Conservation (phyloP, 805 yeast genomes). For the Naumovozyma dairenensis region DNA sequence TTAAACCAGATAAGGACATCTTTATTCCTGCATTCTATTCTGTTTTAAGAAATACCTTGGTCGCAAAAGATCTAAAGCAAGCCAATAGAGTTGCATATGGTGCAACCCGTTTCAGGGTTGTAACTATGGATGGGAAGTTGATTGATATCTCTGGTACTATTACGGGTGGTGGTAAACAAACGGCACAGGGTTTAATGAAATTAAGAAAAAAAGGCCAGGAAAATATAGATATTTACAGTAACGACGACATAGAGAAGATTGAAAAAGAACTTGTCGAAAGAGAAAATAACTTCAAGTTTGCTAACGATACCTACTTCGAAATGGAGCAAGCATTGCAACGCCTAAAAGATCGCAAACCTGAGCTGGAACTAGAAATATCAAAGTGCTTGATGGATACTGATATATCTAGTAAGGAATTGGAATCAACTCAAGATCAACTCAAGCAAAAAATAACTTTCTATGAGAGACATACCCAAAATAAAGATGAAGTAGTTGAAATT, state of each 20-base stretch:
- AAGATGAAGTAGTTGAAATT: slow-evolving; percentile 23
- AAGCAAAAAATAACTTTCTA: slow-evolving; percentile 27
- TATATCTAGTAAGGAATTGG: slow-evolving; percentile 44
- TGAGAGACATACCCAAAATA: slow-evolving; percentile 18
- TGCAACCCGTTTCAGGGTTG: slow-evolving; percentile 71
- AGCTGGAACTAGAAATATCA: slow-evolving; percentile 51
- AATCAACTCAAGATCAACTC: slow-evolving; percentile 36
- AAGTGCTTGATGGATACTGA: slow-evolving; percentile 55
- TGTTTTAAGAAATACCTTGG: slow-evolving; percentile 78
- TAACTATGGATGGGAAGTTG: slow-evolving; percentile 82
- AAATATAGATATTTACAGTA: slow-evolving; percentile 30
- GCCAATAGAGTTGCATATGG: slow-evolving; percentile 90
- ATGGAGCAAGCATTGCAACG: slow-evolving; percentile 52
- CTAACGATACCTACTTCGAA: slow-evolving; percentile 41
- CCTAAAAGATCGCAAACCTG: slow-evolving; percentile 59
- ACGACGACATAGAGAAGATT: slow-evolving; percentile 46
- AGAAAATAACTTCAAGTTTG: slow-evolving; percentile 45
- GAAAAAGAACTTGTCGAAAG: slow-evolving; percentile 41
- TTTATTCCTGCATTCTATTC: slow-evolving; percentile 86
- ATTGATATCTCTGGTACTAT: slow-evolving; percentile 92
- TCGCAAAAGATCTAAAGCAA: slow-evolving; percentile 63
- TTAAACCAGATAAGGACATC: slow-evolving; percentile 52
- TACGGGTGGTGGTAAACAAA: slow-evolving; percentile 86
- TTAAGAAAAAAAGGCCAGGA: slow-evolving; percentile 22
- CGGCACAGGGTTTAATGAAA: slow-evolving; percentile 70